phyloP scores from a whole-genome alignment of 179 eudicot genomes.

The Pouteria campechiana region DNA sequence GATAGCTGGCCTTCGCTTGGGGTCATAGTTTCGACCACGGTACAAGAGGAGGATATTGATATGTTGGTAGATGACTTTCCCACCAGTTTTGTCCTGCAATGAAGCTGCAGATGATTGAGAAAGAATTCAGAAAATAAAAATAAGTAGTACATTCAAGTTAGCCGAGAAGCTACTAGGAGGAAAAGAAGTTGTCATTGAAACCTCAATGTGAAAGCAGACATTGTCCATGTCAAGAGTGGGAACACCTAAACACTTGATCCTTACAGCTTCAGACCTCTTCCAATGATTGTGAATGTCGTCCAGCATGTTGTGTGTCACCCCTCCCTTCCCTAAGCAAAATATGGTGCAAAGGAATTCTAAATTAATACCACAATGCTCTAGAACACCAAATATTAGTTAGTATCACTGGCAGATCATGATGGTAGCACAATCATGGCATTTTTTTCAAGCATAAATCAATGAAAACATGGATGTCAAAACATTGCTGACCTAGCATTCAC shows the following conservation, averaged over 20 bases:
- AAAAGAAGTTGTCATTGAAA: conserved; percentile 6
- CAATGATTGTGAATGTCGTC: conserved; percentile 92
- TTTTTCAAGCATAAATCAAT: no score
- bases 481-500: no score
- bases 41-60: conserved; percentile 61
- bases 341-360: no score
- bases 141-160: no score
- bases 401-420: no score
- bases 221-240: conserved; percentile 83
- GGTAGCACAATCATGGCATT: no score
- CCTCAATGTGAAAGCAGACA: conserved; percentile 75
- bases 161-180: no score
- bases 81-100: conserved; percentile 78
- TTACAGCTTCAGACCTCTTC: conserved; percentile 91
- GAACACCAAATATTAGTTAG: no score
- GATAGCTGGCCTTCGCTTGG: conserved; percentile 46
- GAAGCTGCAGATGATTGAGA: conserved; percentile 3
- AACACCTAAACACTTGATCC: conserved; percentile 84
- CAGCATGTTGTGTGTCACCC: conserved; percentile 88
- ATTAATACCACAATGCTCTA: no score
- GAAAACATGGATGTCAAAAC: no score
- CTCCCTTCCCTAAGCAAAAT: conserved; percentile 70
- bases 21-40: conserved; percentile 83
- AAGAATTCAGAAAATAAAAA: neutral
- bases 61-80: conserved; percentile 67